Evolutionary conservation across 345 rosid genomes (phyloP).

Genomic region (Eucalyptus microcorys): DNA sequence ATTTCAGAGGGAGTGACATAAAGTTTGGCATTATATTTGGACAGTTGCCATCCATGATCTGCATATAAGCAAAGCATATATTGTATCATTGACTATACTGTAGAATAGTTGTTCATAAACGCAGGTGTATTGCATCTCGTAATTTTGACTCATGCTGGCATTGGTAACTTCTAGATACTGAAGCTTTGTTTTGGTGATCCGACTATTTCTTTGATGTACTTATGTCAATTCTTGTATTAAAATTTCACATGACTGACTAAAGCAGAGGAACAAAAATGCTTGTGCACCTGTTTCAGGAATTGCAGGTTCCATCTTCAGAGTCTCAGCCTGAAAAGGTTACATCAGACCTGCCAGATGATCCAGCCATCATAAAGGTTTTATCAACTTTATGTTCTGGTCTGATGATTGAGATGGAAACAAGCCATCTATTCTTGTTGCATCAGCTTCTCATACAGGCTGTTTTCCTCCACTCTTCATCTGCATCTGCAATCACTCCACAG

Average conservation of each 20-base stretch:
- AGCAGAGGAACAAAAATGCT: not conserved
- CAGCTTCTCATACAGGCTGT: not conserved
- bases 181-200: not conserved
- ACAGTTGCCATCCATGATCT: not conserved
- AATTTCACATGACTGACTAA: not conserved
- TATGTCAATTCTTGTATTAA: not conserved
- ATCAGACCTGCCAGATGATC: not conserved
- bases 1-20: constrained; percentile 41
- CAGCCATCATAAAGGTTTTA: not conserved
- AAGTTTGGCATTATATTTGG: constrained; percentile 10
- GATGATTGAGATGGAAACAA: not conserved
- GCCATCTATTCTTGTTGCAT: not conserved
- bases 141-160: not conserved
- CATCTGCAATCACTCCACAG: not conserved
- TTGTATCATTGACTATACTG: not conserved
- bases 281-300: not conserved
- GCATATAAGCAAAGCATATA: not conserved
- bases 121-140: not conserved
- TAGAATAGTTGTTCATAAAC: not conserved
- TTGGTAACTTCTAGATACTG: not conserved
- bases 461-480: not conserved
- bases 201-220: not conserved
- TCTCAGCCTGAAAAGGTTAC: not conserved
- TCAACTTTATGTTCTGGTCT: not conserved
- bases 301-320: not conserved